phyloP scores from a whole-genome alignment of 345 rosid genomes.

The Odontarrhena argentea region DNA sequence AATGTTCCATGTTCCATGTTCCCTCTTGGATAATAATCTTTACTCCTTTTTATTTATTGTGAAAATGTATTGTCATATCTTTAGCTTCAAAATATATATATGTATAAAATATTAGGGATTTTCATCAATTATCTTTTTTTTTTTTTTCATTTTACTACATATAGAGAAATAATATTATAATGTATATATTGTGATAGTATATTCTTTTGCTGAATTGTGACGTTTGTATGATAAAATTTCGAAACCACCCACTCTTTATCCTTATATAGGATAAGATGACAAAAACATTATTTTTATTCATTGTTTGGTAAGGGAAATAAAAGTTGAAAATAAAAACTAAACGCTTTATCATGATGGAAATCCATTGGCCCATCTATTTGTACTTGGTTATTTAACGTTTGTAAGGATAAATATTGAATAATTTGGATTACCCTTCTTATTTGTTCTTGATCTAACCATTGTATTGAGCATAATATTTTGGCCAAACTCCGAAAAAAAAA shows the following conservation, averaged over 20 bases:
- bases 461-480: background rate
- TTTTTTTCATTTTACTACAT: background rate
- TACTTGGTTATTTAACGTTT: background rate
- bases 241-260: constrained; percentile 29
- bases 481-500: background rate
- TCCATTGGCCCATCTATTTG: constrained; percentile 13
- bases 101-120: too few species aligned
- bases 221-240: constrained; percentile 20
- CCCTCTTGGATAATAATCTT: too few species aligned
- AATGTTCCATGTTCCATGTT: constrained; percentile 12
- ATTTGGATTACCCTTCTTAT: background rate
- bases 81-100: too few species aligned
- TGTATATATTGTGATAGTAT: background rate
- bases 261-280: constrained; percentile 32
- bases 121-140: background rate
- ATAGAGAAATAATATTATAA: background rate
- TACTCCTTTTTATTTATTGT: too few species aligned
- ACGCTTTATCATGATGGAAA: constrained; percentile 19
- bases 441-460: constrained; percentile 12
- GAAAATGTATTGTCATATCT: too few species aligned
- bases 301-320: background rate
- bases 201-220: background rate
- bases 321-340: background rate
- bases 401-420: constrained; percentile 10
- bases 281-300: background rate